Conservation (phyloP, 805 yeast species). For the Pichia cephalocereana region DNA sequence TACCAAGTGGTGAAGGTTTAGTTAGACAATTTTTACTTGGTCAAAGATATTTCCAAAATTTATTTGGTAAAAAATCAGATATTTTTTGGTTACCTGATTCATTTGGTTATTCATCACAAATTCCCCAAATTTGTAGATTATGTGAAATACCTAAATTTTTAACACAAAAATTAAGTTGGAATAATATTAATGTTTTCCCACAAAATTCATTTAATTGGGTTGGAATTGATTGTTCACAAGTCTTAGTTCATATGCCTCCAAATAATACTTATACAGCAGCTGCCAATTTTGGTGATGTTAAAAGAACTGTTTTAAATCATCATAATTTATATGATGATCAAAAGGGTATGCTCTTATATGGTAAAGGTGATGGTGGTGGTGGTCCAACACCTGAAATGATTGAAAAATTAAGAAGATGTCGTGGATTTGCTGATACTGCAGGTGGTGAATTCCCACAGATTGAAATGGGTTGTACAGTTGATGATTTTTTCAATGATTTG, state of each 20-base stretch:
- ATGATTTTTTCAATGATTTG: constrained; percentile 66
- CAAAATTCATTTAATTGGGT: constrained; percentile 91
- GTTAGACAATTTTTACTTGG: constrained; percentile 86
- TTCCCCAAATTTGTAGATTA: constrained; percentile 85
- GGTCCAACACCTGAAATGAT: constrained; percentile 94
- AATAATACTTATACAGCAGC: constrained; percentile 90
- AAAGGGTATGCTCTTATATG: constrained; percentile 73
- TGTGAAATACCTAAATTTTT: constrained; percentile 79
- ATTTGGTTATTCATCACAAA: constrained; percentile 91
- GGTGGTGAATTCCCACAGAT: constrained; percentile 72
- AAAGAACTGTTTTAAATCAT: constrained; percentile 70
- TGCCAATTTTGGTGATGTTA: constrained; percentile 90
- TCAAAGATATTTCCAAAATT: constrained; percentile 70
- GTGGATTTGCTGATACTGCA: constrained; percentile 77
- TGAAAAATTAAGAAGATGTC: constrained; percentile 83
- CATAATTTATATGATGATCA: constrained; percentile 76
- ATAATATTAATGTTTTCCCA: constrained; percentile 87
- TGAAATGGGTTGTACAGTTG: constrained; percentile 69
- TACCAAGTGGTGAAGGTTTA: constrained; percentile 91
- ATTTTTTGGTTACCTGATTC: constrained; percentile 97
- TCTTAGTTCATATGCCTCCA: constrained; percentile 96
- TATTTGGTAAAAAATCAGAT: constrained; percentile 68
- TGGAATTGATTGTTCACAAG: constrained; percentile 89
- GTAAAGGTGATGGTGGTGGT: constrained; percentile 98
- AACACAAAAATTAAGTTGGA: constrained; percentile 95